Conservation (phyloP, 352 stramenopile species). For the Phytophthora macrochlamydospora region DNA sequence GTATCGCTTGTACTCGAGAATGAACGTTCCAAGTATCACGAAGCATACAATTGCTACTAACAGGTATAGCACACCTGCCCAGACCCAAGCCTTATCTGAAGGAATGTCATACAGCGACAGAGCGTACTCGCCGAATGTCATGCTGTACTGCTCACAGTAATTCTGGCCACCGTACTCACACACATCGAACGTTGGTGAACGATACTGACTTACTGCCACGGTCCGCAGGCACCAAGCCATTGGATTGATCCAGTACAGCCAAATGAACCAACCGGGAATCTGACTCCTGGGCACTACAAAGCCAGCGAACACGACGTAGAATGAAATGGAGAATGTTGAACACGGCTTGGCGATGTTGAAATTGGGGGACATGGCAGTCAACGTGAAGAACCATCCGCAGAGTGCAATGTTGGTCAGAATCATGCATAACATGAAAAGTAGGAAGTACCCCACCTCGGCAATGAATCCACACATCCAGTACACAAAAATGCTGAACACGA, state of each 20-base stretch:
- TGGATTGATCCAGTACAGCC: slow-evolving; percentile 67
- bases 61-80: slow-evolving; percentile 26
- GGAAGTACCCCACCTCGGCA: slow-evolving; percentile 8
- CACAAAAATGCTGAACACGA: slow-evolving; percentile 79
- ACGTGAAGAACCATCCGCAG: slow-evolving; percentile 29
- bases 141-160: slow-evolving; percentile 32
- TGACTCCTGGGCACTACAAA: slow-evolving; percentile 38
- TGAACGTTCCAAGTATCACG: slow-evolving; percentile 20
- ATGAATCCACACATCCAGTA: slow-evolving; percentile 89
- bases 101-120: slow-evolving; percentile 34
- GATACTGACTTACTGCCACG: slow-evolving; percentile 42
- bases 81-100: slow-evolving; percentile 35
- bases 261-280: slow-evolving; percentile 46
- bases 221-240: slow-evolving; percentile 45
- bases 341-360: slow-evolving; percentile 36
- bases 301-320: slow-evolving; percentile 42
- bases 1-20: slow-evolving; percentile 36
- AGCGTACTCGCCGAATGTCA: slow-evolving; percentile 39
- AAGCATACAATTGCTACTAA: slow-evolving; percentile 27
- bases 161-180: slow-evolving; percentile 32
- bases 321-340: slow-evolving; percentile 32
- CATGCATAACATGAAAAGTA: slow-evolving; percentile 27
- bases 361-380: slow-evolving; percentile 31
- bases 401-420: slow-evolving; percentile 25
- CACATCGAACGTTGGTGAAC: slow-evolving; percentile 27